These are phyloP conservation scores for Pseudomassariella vexata DNA, from an alignment of 2,329 filamentous ascomycete genomes.

Conservation along the genomic window DNA sequence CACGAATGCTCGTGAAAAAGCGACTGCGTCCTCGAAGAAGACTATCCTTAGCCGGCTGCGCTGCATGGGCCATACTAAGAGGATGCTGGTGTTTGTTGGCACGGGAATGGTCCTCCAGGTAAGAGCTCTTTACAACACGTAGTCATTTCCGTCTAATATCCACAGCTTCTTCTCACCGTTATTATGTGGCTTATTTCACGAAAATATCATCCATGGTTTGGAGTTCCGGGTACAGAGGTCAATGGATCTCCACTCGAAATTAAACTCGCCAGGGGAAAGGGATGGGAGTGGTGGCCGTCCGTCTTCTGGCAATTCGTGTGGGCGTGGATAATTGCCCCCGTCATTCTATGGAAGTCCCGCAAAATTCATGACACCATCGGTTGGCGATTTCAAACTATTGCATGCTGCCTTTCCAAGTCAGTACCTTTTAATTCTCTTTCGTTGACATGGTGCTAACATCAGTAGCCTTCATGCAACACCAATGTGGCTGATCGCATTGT, in stretches of 20 bases:
- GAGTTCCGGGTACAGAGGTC: conserved; percentile 31
- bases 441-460: conserved; percentile 6
- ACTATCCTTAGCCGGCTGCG: too few species aligned
- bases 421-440: conserved; percentile 4
- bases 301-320: conserved; percentile 60
- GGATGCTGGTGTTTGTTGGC: conserved; percentile 43
- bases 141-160: too few species aligned
- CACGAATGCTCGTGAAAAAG: too few species aligned
- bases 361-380: conserved; percentile 59
- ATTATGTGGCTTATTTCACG: conserved; percentile 53
- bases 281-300: conserved; percentile 66
- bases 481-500: conserved; percentile 48
- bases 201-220: conserved; percentile 51
- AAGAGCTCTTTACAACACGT: conserved; percentile 11
- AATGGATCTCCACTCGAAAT: too few species aligned
- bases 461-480: conserved; percentile 47
- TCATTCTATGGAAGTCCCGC: conserved; percentile 56
- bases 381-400: conserved; percentile 59
- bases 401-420: conserved; percentile 30
- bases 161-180: conserved; percentile 50
- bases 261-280: too few species aligned
- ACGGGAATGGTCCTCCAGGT: conserved; percentile 53
- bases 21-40: too few species aligned
- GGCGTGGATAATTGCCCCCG: conserved; percentile 56
- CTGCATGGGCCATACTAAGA: conserved; percentile 40